These are phyloP conservation scores for Moesziomyces antarcticus DNA, from an alignment of 1,284 basidiomycete genomes.

Conservation along the genomic window DNA sequence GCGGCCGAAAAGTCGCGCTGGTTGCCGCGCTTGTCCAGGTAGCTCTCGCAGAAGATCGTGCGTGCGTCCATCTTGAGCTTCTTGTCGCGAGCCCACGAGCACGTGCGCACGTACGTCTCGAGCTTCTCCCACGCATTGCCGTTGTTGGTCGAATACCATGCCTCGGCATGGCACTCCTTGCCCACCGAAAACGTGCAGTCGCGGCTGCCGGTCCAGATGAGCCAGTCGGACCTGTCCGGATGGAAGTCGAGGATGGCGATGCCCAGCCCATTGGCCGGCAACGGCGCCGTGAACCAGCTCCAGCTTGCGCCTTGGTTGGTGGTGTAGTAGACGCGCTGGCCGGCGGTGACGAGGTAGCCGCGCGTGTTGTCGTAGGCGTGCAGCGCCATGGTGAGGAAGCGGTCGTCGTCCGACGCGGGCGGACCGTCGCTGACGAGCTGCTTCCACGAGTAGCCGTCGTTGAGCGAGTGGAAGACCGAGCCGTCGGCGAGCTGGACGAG, in stretches of 20 bases:
- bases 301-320: slow-evolving; percentile 81
- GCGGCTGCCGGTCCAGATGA: slow-evolving; percentile 89
- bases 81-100: slow-evolving; percentile 87
- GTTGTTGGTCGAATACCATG: slow-evolving; percentile 69
- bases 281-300: slow-evolving; percentile 75
- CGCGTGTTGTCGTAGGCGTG: slow-evolving; percentile 82
- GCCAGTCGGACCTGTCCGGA: slow-evolving; percentile 79
- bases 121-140: slow-evolving; percentile 81
- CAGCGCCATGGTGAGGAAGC: slow-evolving; percentile 79
- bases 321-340: slow-evolving; percentile 79
- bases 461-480: slow-evolving; percentile 89
- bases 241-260: slow-evolving; percentile 87
- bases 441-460: slow-evolving; percentile 92
- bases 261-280: slow-evolving; percentile 81
- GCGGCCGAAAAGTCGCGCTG: slow-evolving; percentile 72
- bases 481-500: slow-evolving; percentile 82
- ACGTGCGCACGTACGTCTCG: slow-evolving; percentile 88
- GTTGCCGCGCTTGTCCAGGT: slow-evolving; percentile 81
- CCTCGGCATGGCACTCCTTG: slow-evolving; percentile 56
- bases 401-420: slow-evolving; percentile 12
- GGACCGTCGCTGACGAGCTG: slow-evolving; percentile 72
- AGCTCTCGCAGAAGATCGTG: slow-evolving; percentile 92
- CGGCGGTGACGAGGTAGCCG: slow-evolving; percentile 86
- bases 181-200: slow-evolving; percentile 71
- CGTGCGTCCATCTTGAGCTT: slow-evolving; percentile 80